These are phyloP conservation scores for Kwoniella mangroviensis DNA, from an alignment of 768 basidiomycete genomes.

Conservation along the genomic window DNA sequence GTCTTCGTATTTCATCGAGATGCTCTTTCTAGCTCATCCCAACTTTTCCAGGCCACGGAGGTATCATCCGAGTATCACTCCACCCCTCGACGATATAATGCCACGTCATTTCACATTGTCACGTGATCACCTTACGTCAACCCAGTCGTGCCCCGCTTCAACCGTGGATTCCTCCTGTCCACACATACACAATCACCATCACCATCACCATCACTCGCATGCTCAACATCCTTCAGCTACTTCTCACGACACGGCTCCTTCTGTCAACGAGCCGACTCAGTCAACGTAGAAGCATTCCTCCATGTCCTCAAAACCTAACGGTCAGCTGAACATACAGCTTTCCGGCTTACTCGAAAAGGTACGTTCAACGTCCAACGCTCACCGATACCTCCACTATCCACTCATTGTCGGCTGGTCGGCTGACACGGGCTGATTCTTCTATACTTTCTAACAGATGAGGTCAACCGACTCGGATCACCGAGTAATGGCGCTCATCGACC, in stretches of 20 bases:
- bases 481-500: slow-evolving; percentile 95
- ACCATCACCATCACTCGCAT: no score
- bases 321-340: slow-evolving; percentile 9
- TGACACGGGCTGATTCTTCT: slow-evolving; percentile 11
- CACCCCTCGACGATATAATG: neutral
- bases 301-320: slow-evolving; percentile 1
- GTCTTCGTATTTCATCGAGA: no score
- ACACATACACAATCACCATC: neutral
- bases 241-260: no score
- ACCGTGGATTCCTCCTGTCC: neutral
- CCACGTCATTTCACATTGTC: slow-evolving; percentile 61
- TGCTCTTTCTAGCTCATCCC: no score
- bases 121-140: slow-evolving; percentile 86
- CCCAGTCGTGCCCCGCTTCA: neutral
- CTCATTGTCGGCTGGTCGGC: neutral
- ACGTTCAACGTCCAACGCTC: neutral
- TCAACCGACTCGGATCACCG: slow-evolving; percentile 58
- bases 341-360: slow-evolving; percentile 45
- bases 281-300: no score
- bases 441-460: slow-evolving; percentile 33
- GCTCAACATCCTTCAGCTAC: no score
- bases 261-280: no score
- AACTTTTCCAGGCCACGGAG: no score
- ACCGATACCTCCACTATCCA: slow-evolving; percentile 4
- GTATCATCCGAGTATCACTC: no score